phyloP scores from a whole-genome alignment of 768 basidiomycete species.

The Amanita phalloides region DNA sequence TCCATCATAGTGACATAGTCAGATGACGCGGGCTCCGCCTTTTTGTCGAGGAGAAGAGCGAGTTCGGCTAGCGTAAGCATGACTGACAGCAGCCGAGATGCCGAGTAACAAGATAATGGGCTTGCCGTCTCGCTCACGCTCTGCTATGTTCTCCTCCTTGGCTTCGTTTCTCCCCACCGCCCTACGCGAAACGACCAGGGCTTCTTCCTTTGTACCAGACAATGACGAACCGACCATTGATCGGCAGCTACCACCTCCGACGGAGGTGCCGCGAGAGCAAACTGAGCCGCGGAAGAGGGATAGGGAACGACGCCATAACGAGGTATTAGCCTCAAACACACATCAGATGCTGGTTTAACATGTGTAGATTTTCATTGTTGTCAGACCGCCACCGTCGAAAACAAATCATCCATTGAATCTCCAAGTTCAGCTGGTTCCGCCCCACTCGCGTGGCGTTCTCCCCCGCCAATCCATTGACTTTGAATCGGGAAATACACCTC shows the following conservation, averaged over 20 bases:
- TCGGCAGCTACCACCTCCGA: not conserved
- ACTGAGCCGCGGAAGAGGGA: not conserved
- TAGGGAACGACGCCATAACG: not conserved
- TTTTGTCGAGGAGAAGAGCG: too few species aligned
- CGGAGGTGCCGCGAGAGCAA: not conserved
- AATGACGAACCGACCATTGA: not conserved
- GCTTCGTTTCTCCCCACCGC: conserved; percentile 2
- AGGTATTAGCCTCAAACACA: not conserved
- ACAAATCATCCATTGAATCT: conserved; percentile 83
- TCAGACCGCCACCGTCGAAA: conserved; percentile 79
- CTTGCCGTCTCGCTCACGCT: not conserved
- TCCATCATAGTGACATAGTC: too few species aligned
- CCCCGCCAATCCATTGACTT: conserved; percentile 37
- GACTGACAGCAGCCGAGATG: not conserved
- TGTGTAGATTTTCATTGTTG: conserved; percentile 80
- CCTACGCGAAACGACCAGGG: conserved; percentile 1
- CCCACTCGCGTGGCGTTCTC: conserved; percentile 29
- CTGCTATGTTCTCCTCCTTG: conserved; percentile 5
- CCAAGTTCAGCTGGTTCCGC: conserved; percentile 86
- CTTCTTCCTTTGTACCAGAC: not conserved
- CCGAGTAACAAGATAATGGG: not conserved
- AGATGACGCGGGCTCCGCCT: too few species aligned
- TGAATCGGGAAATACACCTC: conserved; percentile 15
- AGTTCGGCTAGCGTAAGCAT: not conserved
- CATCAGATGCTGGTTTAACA: not conserved